A percentile compares a stretch with the other conserved stretches of the same genome.
Evolutionary conservation across 768 basidiomycete species (phyloP).

Genomic region (Boletus insuetus): DNA sequence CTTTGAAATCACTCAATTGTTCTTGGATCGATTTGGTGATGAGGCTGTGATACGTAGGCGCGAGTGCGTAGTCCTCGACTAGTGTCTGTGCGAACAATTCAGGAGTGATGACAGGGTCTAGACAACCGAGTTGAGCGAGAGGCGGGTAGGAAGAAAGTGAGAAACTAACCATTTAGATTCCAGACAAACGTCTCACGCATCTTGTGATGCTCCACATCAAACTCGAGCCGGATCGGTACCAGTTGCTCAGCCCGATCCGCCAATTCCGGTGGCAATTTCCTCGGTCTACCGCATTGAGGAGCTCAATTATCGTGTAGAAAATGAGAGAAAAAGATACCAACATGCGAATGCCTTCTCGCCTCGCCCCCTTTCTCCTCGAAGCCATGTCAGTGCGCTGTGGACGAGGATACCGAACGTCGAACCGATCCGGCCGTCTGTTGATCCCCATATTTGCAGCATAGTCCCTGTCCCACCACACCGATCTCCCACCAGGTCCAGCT

Average conservation of each 20-base stretch:
- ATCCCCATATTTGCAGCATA: slow-evolving; percentile 32
- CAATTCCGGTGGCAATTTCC: slow-evolving; percentile 53
- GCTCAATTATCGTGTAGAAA: not conserved
- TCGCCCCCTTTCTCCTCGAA: slow-evolving; percentile 50
- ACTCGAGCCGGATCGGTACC: slow-evolving; percentile 93
- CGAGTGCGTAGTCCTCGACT: slow-evolving; percentile 86
- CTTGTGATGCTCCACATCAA: slow-evolving; percentile 92
- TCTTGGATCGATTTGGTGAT: slow-evolving; percentile 87
- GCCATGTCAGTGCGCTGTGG: slow-evolving; percentile 36
- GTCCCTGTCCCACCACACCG: slow-evolving; percentile 68
- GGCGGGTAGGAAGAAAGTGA: not conserved
- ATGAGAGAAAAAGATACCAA: slow-evolving; percentile 42
- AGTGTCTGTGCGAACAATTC: slow-evolving; percentile 88
- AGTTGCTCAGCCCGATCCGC: slow-evolving; percentile 73
- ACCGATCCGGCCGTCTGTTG: slow-evolving; percentile 34
- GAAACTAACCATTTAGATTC: slow-evolving; percentile 84
- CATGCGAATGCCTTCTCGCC: slow-evolving; percentile 72
- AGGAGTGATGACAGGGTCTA: slow-evolving; percentile 87
- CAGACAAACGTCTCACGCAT: slow-evolving; percentile 97
- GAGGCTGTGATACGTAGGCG: slow-evolving; percentile 56
- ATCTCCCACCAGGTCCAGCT: slow-evolving; percentile 41
- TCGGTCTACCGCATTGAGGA: slow-evolving; percentile 44
- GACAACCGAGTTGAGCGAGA: not conserved
- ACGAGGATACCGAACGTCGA: slow-evolving; percentile 58
- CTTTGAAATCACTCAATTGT: slow-evolving; percentile 77